Conservation (phyloP, 164 flowering plant genomes). For the Saururus chinensis region DNA sequence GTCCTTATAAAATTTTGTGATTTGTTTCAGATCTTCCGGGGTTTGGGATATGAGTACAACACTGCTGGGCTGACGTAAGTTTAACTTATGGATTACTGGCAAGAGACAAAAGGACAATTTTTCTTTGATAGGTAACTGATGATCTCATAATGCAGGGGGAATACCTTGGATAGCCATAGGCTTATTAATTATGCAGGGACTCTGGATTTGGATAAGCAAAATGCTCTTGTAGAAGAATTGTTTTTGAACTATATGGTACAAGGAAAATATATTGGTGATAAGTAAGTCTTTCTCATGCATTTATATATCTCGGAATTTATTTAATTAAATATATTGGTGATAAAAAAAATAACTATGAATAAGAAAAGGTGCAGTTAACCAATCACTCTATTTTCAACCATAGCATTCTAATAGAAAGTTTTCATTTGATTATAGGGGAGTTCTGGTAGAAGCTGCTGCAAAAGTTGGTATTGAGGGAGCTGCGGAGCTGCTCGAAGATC, state of each 20-base stretch:
- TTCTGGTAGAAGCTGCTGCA: conserved; percentile 60
- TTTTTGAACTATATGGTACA: conserved; percentile 70
- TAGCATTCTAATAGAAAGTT: not conserved
- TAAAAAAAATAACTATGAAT: too few relatives aligned
- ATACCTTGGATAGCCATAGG: conserved; percentile 81
- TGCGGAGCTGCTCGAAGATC: conserved; percentile 65
- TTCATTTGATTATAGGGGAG: conserved; percentile 6
- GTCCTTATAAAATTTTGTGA: not conserved
- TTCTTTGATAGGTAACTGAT: not conserved
- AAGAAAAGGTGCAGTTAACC: too few relatives aligned
- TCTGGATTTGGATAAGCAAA: conserved; percentile 73
- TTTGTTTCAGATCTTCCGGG: conserved; percentile 42
- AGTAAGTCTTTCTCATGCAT: conserved; percentile 16
- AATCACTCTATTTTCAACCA: not conserved
- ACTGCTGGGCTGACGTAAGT: conserved; percentile 78
- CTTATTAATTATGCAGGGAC: conserved; percentile 64
- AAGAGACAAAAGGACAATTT: not conserved
- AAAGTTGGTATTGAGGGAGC: conserved; percentile 85
- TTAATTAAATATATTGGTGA: too few relatives aligned
- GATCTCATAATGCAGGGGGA: conserved; percentile 52
- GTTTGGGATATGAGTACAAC: conserved; percentile 55
- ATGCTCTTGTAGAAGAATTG: conserved; percentile 75
- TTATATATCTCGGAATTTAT: too few relatives aligned
- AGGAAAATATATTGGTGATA: conserved; percentile 76
- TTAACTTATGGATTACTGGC: not conserved